Base-by-base conservation (phyloP, 306 rosid genomes). In the Prosopis cineraria region DNA sequence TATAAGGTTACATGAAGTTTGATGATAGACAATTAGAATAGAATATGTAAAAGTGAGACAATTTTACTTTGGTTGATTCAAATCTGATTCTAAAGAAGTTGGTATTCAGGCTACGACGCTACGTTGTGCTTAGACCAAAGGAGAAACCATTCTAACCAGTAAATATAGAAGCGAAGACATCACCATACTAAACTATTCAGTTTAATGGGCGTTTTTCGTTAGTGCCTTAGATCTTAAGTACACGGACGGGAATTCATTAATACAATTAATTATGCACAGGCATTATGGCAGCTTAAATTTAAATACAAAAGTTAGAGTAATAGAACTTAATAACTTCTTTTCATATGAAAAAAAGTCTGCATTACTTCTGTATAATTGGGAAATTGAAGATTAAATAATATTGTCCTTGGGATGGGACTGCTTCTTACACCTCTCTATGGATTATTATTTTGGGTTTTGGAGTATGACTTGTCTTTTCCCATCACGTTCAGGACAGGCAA, bases 401-500 rank as follows among this genome's bases (percentile, higher is more conserved):
- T 39, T 24, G 12, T 52, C 36, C n/a, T 34, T 34, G 22, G 48
- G 31, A 31, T 44, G 33, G 6, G 65, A 29, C 37, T 2, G 10
- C n/a, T 77, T 40, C 62, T 34, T 7, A 25, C 45, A 25, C 20
- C n/a, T 14, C 31, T 67, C 25, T 65, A 25, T n/a, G 8, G 14
- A 25, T 31, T 39, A 17, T 22, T 50, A 2, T n/a, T 31, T 58
- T 58, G 36, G 34, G 30, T 1, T 33, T 1, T 36, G 40, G 67
- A 48, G 4, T 25, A 1, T 56, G 20, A 55, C 62, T 55, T 55
- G 10, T 7, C 31, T 55, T 59, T 77, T 37, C 40, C 3, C 30
- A 20, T 41, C 72, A 48, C 48, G 56, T 87, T 69, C 81, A 93
- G 98, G 82, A 67, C 99, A 95, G 75, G 90, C 88, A 59, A 91